A percentile compares a stretch with the other conserved stretches of the same genome.
These are phyloP conservation scores for Talaromyces nanjingensis DNA, from an alignment of 495 filamentous ascomycete species.

Conservation along the genomic window DNA sequence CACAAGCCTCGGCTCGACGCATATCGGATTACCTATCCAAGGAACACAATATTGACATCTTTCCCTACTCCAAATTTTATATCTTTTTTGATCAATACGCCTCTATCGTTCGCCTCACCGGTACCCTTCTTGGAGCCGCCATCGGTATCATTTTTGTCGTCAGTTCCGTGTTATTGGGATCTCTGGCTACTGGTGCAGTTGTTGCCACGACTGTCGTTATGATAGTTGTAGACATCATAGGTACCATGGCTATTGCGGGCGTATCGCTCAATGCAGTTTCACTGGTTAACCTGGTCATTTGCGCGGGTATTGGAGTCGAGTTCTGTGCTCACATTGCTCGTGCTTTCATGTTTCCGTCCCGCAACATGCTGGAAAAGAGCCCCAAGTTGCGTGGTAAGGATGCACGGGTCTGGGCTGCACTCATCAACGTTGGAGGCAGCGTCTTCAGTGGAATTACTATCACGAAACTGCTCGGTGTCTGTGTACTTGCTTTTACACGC, in stretches of 20 bases:
- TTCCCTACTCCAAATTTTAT: constrained; percentile 95
- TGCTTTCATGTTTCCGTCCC: constrained; percentile 88
- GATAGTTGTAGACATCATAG: constrained; percentile 91
- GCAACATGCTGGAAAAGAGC: constrained; percentile 67
- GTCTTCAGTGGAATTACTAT: constrained; percentile 96
- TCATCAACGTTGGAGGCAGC: constrained; percentile 87
- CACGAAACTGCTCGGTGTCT: constrained; percentile 89
- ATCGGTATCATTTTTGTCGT: constrained; percentile 76
- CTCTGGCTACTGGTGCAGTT: constrained; percentile 69
- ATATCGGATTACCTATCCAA: constrained; percentile 69
- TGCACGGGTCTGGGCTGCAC: constrained; percentile 79
- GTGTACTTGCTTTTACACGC: constrained; percentile 84
- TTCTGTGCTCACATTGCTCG: constrained; percentile 96
- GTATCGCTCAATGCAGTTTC: constrained; percentile 95
- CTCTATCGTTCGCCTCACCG: constrained; percentile 71
- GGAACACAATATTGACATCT: constrained; percentile 66
- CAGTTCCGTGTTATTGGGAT: constrained; percentile 73
- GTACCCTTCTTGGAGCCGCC: constrained; percentile 71
- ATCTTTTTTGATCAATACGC: constrained; percentile 99
- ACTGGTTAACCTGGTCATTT: constrained; percentile 95
- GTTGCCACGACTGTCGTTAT: constrained; percentile 82
- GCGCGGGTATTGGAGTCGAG: constrained; percentile 90
- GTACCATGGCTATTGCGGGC: constrained; percentile 79
- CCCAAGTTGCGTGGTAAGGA: constrained; percentile 66
- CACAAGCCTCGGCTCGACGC: constrained; percentile 83